Base-by-base conservation (phyloP, 2,329 filamentous ascomycete genomes). In the Monilinia fructicola region DNA sequence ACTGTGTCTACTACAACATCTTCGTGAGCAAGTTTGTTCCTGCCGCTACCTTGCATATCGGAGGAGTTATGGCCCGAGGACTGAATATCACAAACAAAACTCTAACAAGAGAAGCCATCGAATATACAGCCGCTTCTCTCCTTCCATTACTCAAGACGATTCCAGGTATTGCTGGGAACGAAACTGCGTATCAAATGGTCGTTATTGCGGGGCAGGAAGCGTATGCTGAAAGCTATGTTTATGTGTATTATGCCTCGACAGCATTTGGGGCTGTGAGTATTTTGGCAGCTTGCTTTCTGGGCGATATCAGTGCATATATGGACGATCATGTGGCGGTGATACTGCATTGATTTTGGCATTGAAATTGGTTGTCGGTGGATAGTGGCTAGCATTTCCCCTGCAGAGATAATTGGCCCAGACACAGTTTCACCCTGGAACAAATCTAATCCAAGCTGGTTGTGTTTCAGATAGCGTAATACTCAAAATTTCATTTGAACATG, bases 251-350 rank as follows among this genome's bases (percentile, higher is more conserved):
- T 55, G 79, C 80, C 35, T 87, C 84, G 73, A 86, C 88, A 72
- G 85, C 82, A 0, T 89, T 88, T 73, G 87, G 87, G 0, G 79
- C 69, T 0, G 72, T 86, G 0, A 81, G 82, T 11, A 84, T 88
- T 58, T 48, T 87, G 14, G 79, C 85, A 0, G 82, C 84, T 61
- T 79, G 83, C 67, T 86, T 87, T 70, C 75, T 89, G 73, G 84
- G 83, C 2, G 81, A 87, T 70, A 86, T 89, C 65, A 79, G 77
- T 48, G 75, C 80, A 73, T 85, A 83, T 71, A 84, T 68, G 68
- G 64, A 68, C 35, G 65, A 64, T 31, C 67, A 68, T 50, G 59
- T 68, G n/a, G 64, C 67, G n/a, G 67, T 67, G 2, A 54, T 68
- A 31, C 59, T 67, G 23, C 35, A 59, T 50, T 67, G 11, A 61